Evolutionary conservation across 129 eudicot genomes (phyloP).

Genomic region (Chrysanthemum makinoi): DNA sequence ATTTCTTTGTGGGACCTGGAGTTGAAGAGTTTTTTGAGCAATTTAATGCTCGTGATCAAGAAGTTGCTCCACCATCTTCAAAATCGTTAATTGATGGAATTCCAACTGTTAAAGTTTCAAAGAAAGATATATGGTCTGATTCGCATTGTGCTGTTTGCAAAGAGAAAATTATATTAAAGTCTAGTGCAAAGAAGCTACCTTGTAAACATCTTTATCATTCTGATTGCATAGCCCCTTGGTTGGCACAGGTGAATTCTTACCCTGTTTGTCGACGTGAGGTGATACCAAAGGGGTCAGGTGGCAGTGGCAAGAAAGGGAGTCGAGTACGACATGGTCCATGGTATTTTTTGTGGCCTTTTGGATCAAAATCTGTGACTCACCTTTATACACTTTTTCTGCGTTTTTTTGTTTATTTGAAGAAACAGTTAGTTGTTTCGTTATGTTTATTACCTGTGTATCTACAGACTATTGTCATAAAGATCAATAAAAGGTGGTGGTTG

Average conservation of each 20-base stretch:
- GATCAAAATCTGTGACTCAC: constrained; percentile 18
- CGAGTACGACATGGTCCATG: constrained; percentile 41
- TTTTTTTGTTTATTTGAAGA: constrained; percentile 3
- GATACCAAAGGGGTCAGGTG: constrained; percentile 22
- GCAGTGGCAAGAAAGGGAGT: constrained; percentile 32
- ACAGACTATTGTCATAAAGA: constrained; percentile 27
- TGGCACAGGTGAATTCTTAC: constrained; percentile 59
- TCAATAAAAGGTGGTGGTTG: constrained; percentile 31
- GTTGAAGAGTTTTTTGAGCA: constrained; percentile 65
- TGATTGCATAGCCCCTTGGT: constrained; percentile 78
- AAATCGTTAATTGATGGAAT: constrained; percentile 49
- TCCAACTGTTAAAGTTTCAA: constrained; percentile 55
- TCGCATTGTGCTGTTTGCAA: constrained; percentile 73
- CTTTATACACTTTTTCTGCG: constrained; percentile 12
- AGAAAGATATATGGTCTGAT: constrained; percentile 59
- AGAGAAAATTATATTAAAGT: constrained; percentile 59
- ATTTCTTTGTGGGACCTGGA: constrained; percentile 72
- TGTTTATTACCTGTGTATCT: constrained; percentile 37
- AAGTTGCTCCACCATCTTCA: constrained; percentile 57
- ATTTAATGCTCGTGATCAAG: constrained; percentile 38
- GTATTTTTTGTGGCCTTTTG: constrained; percentile 73
- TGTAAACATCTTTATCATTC: constrained; percentile 76
- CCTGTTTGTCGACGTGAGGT: constrained; percentile 78
- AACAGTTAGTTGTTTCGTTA: constrained; percentile 21
- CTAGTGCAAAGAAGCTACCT: constrained; percentile 61